Evolutionary conservation across 2,329 filamentous ascomycete genomes (phyloP), one percentile per base, ranked within the genome.

Genomic region (Curvularia hawaiiensis): DNA sequence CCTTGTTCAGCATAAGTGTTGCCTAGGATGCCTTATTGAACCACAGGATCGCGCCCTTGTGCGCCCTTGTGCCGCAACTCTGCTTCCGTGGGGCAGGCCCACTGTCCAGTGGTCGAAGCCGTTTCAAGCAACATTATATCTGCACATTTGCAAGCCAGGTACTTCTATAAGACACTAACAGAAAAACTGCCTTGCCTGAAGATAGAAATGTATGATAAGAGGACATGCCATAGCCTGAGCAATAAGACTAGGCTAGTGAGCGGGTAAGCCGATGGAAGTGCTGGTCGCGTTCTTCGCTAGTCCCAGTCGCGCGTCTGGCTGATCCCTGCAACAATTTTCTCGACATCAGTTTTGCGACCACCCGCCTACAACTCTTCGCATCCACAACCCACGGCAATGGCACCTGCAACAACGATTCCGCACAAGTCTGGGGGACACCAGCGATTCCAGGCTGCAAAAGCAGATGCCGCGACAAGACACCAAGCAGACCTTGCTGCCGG

Each of bases 301-400:
- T 52, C 52, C 61, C 61, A 52, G 58, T 56, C 54, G 40, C 46
- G 53, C 54, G 50, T 46, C 47, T 31, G 55, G 65, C 62, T 50
- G 38, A 69, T 64, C 70, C 72, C 66, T 72, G 69, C 67, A 71
- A 71, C 63, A 69, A 69, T 71, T 74, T 75, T 70, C 59, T 54
- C 53, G 56, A 61, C 60, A 44, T 62, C 53, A 66, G 59, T 68
- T 69, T 72, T 64, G 61, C 64, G 63, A 62, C 52, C 33, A 48
- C 48, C 57, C 53, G 49, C 47, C 50, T 28, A 59, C 56, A 60
- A 52, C 57, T 59, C 56, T 58, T 47, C 31, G 59, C 56, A 60
- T 51, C 41, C 57, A 50, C 62, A 22, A 62, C 30, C 54, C 44
- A 26, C 52, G 54, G 45, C 62, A 59, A 75, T 75, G 72, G 70